Evolutionary conservation across 1,284 basidiomycete species (phyloP), one percentile per base, ranked within the genome.

Genomic region (Hemileia vastatrix): DNA sequence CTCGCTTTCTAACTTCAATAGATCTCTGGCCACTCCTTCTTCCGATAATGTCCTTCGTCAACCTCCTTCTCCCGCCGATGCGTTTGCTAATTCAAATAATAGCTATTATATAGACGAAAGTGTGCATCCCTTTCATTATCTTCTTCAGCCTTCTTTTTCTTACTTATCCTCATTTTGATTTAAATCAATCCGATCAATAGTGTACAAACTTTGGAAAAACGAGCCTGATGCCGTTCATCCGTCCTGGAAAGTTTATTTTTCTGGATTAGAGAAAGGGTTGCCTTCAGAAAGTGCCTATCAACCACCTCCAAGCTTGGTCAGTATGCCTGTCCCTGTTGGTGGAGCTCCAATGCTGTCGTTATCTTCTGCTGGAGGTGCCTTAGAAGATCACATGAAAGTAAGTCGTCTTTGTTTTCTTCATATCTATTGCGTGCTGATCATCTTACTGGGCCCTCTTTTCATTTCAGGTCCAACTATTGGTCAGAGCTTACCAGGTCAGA

Each of bases 401-500:
- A 61, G 80, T 67, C 1, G 19, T 27, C 57, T 53, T 31, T 27
- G 18, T 33, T 6, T 65, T 45, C 59, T 18, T 8, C 18, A 18
- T 48, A 55, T 40, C 13, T 21, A 47, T 21, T 43, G 45, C 18
- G 19, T 1, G 48, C 15, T 47, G 21, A 18, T 48, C 11, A 23
- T 21, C 11, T 23, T 18, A 15, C 24, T 57, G 11, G 32, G 59
- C 59, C 47, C 43, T 19, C 40, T 54, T 19, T 18, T 36, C 21
- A 6, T 36, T 24, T n/a, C 66, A 95, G 92, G 86, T 91, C 21
- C 93, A 96, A 87, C 82, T 96, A 33, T 85, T 96, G 67, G 90
- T 97, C 64, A 87, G 94, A 70, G 94, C 95, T 5, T 98, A 95
- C 79, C 94, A 98, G 85, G 94, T 99, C 31, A 89, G 93, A 64